Evolutionary conservation across 495 filamentous ascomycete genomes (phyloP).

Genomic region (Penicillium odoratum): DNA sequence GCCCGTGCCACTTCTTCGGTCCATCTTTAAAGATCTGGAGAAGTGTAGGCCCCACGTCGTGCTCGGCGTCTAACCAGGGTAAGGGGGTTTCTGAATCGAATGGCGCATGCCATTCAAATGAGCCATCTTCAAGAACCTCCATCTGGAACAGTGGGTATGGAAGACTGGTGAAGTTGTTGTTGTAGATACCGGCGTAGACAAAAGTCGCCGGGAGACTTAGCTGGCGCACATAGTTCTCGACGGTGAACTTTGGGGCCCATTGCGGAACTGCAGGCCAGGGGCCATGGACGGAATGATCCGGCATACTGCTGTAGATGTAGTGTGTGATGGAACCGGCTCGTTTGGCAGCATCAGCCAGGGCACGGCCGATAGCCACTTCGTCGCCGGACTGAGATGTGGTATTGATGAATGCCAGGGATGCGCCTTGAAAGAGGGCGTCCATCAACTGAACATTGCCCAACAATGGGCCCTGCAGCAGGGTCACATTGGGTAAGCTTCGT

Average conservation of each 20-base stretch:
- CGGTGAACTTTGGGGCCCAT: constrained; percentile 87
- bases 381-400: constrained; percentile 94
- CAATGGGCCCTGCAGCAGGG: constrained; percentile 77
- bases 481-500: constrained; percentile 76
- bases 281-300: constrained; percentile 78
- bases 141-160: constrained; percentile 93
- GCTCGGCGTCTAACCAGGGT: constrained; percentile 97
- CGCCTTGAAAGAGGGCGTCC: constrained; percentile 74
- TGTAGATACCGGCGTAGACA: constrained; percentile 95
- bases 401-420: constrained; percentile 92
- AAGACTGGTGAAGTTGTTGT: constrained; percentile 96
- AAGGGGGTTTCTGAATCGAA: constrained; percentile 86
- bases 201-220: constrained; percentile 85
- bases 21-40: constrained; percentile 97
- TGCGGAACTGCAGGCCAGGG: constrained; percentile 83
- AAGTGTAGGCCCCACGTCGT: constrained; percentile 92
- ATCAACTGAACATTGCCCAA: constrained; percentile 70
- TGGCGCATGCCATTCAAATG: constrained; percentile 91
- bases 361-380: constrained; percentile 83
- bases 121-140: constrained; percentile 78
- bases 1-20: constrained; percentile 75
- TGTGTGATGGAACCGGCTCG: constrained; percentile 75
- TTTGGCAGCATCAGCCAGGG: constrained; percentile 87
- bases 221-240: constrained; percentile 87
- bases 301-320: constrained; percentile 96